Evolutionary conservation across 2,329 filamentous ascomycete genomes (phyloP), one percentile per base, ranked within the genome.

Genomic region (Furcasterigmium furcatum): DNA sequence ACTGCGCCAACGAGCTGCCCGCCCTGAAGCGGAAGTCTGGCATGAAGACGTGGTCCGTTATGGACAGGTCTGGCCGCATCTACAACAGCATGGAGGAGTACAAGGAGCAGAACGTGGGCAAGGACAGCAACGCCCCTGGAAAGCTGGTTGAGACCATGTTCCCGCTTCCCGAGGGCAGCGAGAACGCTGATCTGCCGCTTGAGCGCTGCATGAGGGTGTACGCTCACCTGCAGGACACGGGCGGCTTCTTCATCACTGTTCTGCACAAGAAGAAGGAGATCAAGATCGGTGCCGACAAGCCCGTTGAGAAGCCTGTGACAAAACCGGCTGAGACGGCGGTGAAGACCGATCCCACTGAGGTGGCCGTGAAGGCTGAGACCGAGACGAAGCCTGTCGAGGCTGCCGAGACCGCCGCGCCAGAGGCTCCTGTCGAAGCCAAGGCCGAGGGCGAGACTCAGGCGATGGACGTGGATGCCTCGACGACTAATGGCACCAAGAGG

Each of bases 221-320:
- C 64, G 88, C 91, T 27, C 94, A 99, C 65, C 79, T 91, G 61
- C 94, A 99, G 67, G 91, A 99, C 58, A 99, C 94, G 4, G 94
- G 94, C 46, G 92, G 87, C 19, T 99, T 99, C 76, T 99, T 99
- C 72, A 96, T 99, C 62, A 87, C 91, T 1, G 91, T 96, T 1
- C 71, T 99, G 16, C 88, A 96, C 72, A 99, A 99, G 77, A 85
- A 85, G 63, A 79, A 82, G 21, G 94, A 96, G 54, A 91, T 95
- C 63, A 87, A 80, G 62, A 86, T 51, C 34, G 43, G 43, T 30
- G 44, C 48, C 84, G 9, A 63, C 58, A 60, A 42, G 50, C 45
- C 62, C 50, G 45, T 56, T 58, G 40, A 44, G 34, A 53, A 49
- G 41, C 45, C 45, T 27, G 53, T 56, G 32, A 43, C 48, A n/a